Percentiles rank a stretch among this genome's conserved stretches.
Evolutionary conservation across 2,329 filamentous ascomycete genomes (phyloP).

Genomic region (Phoma sp.): DNA sequence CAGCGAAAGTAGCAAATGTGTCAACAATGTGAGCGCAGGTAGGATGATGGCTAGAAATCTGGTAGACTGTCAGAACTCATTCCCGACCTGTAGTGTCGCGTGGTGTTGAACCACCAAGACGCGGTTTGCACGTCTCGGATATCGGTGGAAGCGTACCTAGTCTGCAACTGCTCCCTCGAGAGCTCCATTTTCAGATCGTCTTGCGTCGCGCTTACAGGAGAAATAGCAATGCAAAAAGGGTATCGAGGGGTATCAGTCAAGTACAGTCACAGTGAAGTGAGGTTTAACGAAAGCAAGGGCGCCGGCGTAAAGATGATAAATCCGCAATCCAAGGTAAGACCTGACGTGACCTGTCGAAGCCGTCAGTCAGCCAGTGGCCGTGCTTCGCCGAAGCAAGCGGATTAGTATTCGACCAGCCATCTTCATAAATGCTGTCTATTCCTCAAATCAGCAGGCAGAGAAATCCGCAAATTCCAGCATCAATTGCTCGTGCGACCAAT

Average conservation of each 20-base stretch:
- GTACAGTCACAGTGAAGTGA: neutral
- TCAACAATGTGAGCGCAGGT: constrained; percentile 33
- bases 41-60: constrained; percentile 40
- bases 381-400: constrained; percentile 8
- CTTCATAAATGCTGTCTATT: neutral
- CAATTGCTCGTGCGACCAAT: neutral
- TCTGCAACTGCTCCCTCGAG: constrained; percentile 15
- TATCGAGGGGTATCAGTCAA: neutral
- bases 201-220: constrained; percentile 1
- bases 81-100: neutral
- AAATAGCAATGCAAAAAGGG: neutral
- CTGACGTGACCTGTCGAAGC: constrained; percentile 11
- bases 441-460: neutral
- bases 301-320: constrained; percentile 7
- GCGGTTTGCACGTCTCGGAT: neutral
- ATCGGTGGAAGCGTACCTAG: constrained; percentile 9
- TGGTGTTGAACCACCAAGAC: neutral
- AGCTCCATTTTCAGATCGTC: constrained; percentile 9
- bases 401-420: neutral
- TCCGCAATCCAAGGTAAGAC: constrained; percentile 12
- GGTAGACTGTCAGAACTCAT: constrained; percentile 1
- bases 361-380: neutral
- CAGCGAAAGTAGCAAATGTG: constrained; percentile 34
- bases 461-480: neutral
- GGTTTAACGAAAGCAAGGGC: constrained; percentile 10